These are phyloP conservation scores for Spatholobus suberectus DNA, from an alignment of 306 rosid genomes.

Conservation along the genomic window DNA sequence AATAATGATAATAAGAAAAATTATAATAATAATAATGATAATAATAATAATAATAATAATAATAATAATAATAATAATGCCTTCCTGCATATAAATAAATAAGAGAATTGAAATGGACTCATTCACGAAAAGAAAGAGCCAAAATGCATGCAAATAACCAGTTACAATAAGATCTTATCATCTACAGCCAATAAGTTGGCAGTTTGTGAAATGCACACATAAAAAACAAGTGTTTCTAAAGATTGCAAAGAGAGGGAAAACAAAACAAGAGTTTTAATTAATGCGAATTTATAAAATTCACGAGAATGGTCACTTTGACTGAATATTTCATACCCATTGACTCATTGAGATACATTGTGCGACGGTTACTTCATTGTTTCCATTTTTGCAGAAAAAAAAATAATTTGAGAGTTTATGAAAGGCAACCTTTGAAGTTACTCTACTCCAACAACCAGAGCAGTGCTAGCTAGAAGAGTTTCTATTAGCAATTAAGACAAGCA, in stretches of 20 bases:
- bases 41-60: not conserved
- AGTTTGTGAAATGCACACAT: not conserved
- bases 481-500: slow-evolving; percentile 54
- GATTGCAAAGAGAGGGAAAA: not conserved
- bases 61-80: not conserved
- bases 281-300: slow-evolving; percentile 44
- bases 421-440: slow-evolving; percentile 48
- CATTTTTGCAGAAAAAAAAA: not conserved
- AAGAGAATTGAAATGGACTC: slow-evolving; percentile 11
- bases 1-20: no score
- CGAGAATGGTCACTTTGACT: slow-evolving; percentile 47
- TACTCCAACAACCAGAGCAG: slow-evolving; percentile 20
- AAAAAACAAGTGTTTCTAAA: slow-evolving; percentile 2
- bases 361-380: not conserved
- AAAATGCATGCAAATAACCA: not conserved
- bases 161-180: no score
- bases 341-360: not conserved
- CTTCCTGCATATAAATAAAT: not conserved
- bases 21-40: no score
- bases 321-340: not conserved
- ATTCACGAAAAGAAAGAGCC: slow-evolving; percentile 25
- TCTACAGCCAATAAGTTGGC: not conserved
- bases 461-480: not conserved
- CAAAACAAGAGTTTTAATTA: slow-evolving; percentile 15
- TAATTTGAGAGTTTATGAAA: not conserved